These are phyloP conservation scores for Buxus sempervirens DNA, from an alignment of 164 flowering plant species.

Conservation along the genomic window DNA sequence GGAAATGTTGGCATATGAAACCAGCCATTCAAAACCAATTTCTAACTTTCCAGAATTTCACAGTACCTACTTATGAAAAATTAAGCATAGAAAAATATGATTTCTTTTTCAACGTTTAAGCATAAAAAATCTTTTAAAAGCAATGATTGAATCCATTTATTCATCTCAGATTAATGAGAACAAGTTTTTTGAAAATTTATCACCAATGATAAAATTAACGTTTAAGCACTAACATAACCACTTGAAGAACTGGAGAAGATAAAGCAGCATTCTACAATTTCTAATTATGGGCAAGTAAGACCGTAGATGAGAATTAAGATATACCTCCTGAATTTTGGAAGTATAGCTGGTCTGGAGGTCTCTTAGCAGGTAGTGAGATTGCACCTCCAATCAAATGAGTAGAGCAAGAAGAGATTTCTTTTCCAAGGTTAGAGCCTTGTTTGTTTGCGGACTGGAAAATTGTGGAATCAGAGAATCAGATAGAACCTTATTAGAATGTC, in stretches of 20 bases:
- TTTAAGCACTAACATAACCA: not conserved
- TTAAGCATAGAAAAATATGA: not conserved
- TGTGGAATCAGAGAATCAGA: not conserved
- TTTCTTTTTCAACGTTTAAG: too few relatives aligned
- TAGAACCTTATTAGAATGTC: not conserved
- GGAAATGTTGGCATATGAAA: not conserved
- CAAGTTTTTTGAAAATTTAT: not conserved
- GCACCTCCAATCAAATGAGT: not conserved
- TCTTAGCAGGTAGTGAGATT: not conserved
- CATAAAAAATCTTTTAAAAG: not conserved
- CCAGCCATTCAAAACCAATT: not conserved
- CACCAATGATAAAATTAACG: not conserved
- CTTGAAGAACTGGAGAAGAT: not conserved
- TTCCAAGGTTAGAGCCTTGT: not conserved
- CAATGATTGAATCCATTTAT: not conserved
- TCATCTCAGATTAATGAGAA: not conserved
- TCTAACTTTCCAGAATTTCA: not conserved
- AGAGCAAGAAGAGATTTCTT: not conserved
- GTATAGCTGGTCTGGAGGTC: not conserved
- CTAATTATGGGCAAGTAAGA: not conserved
- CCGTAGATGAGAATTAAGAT: not conserved
- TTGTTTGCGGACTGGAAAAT: not conserved
- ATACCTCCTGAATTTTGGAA: not conserved
- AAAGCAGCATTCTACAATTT: not conserved
- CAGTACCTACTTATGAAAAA: too few relatives aligned